A percentile compares a stretch with the other conserved stretches of the same genome.
Evolutionary conservation across 2,329 filamentous ascomycete species (phyloP).

Genomic region (Akanthomyces dipterigenus): DNA sequence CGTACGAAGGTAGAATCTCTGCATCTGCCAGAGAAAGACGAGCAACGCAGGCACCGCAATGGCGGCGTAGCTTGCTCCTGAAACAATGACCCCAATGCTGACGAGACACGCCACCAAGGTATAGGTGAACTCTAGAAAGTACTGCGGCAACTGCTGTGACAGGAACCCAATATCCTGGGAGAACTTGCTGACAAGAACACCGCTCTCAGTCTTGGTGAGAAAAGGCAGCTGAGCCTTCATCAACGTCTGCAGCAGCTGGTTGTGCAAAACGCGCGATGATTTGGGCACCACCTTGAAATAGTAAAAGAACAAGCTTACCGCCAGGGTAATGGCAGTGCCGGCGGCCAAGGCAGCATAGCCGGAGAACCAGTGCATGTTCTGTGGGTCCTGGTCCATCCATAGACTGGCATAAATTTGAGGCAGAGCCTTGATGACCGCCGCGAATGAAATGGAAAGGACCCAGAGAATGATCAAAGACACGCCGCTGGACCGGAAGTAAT

Average conservation of each 20-base stretch:
- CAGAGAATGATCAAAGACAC: neutral
- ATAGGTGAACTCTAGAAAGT: constrained; percentile 12
- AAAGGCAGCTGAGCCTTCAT: constrained; percentile 14
- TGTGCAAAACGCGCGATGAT: constrained; percentile 7
- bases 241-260: neutral
- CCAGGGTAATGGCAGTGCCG: neutral
- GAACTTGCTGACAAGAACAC: constrained; percentile 17
- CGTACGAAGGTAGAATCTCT: constrained; percentile 28
- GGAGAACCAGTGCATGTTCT: constrained; percentile 10
- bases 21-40: constrained; percentile 22
- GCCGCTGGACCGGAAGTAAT: constrained; percentile 7
- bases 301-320: constrained; percentile 5
- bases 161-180: constrained; percentile 23
- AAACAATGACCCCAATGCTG: constrained; percentile 17
- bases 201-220: constrained; percentile 5
- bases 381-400: constrained; percentile 12
- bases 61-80: constrained; percentile 23
- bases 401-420: constrained; percentile 10
- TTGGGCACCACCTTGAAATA: constrained; percentile 10
- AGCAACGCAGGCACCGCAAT: constrained; percentile 21
- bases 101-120: neutral
- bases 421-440: neutral
- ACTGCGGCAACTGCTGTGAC: constrained; percentile 20
- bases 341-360: constrained; percentile 1
- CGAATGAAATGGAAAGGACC: neutral